These are phyloP conservation scores for Calonectria honghensis DNA, from an alignment of 2,329 filamentous ascomycete genomes.

Conservation along the genomic window DNA sequence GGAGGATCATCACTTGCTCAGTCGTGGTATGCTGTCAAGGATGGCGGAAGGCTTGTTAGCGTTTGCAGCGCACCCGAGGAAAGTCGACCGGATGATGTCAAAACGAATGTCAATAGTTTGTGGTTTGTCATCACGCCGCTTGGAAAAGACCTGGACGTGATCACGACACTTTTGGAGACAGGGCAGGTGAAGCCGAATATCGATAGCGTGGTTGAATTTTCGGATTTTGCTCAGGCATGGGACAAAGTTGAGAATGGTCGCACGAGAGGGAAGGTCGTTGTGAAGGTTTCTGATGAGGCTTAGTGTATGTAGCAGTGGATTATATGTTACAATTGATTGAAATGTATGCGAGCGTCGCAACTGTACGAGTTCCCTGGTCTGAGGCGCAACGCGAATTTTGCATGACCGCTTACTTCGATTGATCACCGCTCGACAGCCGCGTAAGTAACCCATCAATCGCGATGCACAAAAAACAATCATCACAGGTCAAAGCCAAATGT, in stretches of 20 bases:
- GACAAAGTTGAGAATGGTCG: conserved; percentile 45
- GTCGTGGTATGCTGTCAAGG: conserved; percentile 43
- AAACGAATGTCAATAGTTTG: conserved; percentile 17
- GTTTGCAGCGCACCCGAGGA: conserved; percentile 41
- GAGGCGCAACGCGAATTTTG: no score
- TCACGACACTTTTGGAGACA: conserved; percentile 41
- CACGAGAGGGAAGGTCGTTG: conserved; percentile 43
- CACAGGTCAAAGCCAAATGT: neutral
- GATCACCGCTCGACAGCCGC: no score
- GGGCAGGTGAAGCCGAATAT: conserved; percentile 43
- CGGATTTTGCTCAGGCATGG: conserved; percentile 42
- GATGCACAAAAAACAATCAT: no score
- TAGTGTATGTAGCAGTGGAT: neutral
- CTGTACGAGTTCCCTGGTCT: no score
- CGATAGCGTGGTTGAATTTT: conserved; percentile 43
- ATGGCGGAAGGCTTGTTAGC: conserved; percentile 39
- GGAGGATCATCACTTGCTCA: conserved; percentile 37
- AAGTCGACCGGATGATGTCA: conserved; percentile 37
- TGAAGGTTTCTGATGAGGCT: conserved; percentile 30
- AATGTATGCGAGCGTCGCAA: no score
- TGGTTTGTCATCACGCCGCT: conserved; percentile 46
- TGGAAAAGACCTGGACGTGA: conserved; percentile 40
- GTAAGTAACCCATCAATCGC: no score
- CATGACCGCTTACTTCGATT: no score
- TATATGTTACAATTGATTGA: no score